Percentiles rank a stretch among this genome's conserved stretches.
Conservation (phyloP, 495 filamentous ascomycete species). For the Penicillium mononematosum region DNA sequence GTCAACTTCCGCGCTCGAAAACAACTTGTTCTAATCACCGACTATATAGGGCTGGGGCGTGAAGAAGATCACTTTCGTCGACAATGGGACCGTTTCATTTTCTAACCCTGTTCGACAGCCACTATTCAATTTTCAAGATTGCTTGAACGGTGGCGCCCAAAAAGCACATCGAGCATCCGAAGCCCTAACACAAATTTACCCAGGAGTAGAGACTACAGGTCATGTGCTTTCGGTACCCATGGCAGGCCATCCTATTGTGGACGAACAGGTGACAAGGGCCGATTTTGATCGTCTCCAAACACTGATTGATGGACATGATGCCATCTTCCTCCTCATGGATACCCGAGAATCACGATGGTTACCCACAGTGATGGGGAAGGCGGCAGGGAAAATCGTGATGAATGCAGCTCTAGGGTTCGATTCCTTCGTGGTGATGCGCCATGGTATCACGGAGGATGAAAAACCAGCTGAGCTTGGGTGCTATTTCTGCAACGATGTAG, state of each 20-base stretch:
- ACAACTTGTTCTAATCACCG: not conserved
- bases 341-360: conserved; percentile 93
- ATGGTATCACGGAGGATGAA: conserved; percentile 59
- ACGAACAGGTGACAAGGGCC: conserved; percentile 60
- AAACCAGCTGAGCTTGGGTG: conserved; percentile 69
- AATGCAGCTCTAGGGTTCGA: conserved; percentile 97
- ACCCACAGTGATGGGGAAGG: conserved; percentile 96
- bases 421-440: conserved; percentile 94
- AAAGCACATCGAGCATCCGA: conserved; percentile 84
- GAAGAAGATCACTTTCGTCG: conserved; percentile 93
- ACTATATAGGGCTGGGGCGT: conserved; percentile 78
- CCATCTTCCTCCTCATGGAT: conserved; percentile 93
- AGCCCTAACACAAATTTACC: conserved; percentile 81
- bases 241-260: conserved; percentile 83
- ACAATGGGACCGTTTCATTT: conserved; percentile 90
- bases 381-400: conserved; percentile 88
- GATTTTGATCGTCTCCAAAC: conserved; percentile 74
- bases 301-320: conserved; percentile 85
- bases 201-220: conserved; percentile 78
- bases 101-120: conserved; percentile 98
- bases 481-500: conserved; percentile 98
- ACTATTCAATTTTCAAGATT: conserved; percentile 86
- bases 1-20: not conserved
- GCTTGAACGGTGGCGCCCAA: conserved; percentile 75
- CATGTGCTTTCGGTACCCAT: conserved; percentile 85